Base-by-base conservation (phyloP, 257 asterid species). In the Solanum etuberosum region DNA sequence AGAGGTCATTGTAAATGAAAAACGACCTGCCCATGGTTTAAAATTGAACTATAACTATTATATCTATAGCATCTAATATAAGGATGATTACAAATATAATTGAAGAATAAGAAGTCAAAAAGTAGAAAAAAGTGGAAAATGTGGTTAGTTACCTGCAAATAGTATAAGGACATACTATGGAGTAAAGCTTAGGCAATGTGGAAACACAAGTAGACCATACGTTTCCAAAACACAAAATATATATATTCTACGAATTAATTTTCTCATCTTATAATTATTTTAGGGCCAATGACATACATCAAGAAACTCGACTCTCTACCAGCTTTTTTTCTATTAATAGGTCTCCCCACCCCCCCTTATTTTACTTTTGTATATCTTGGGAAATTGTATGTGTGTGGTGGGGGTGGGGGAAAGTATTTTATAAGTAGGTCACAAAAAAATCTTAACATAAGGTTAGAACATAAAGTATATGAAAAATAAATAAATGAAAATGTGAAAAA, bases 171-270 rank as follows among this genome's bases (percentile, higher is more conserved):
- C 84, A 78, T 78, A 27, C 67, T 9, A 80, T 89, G 92, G 92
- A 92, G 94, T 92, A 91, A 92, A 92, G 93, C 74, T 90, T 85
- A 25, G 92, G 92, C 94, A 91, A 92, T 86, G 89, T 91, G 67
- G 67, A 89, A 63, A 90, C 81, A 88, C 90, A 82, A 81, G 93
- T 90, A 88, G 91, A 89, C 87, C 89, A 89, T 88, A 90, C 90
- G 90, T 91, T 84, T 89, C 89, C 42, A 83, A 71, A 13, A 38
- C 85, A 57, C 72, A 63, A 32, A 32, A 63, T 10, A 63, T 34
- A 27, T 74, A 23, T 78, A 42, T 43, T 43, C 65, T 78, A 78
- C 65, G 27, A 78, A 72, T 18, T 76, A 38, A 68, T 37, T 78
- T 78, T 78, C 21, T 74, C 25, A 34, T 20, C 65, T 67, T 83